phyloP scores from a whole-genome alignment of 176 grass and related monocot species.

The Bothriochloa decipiens region DNA sequence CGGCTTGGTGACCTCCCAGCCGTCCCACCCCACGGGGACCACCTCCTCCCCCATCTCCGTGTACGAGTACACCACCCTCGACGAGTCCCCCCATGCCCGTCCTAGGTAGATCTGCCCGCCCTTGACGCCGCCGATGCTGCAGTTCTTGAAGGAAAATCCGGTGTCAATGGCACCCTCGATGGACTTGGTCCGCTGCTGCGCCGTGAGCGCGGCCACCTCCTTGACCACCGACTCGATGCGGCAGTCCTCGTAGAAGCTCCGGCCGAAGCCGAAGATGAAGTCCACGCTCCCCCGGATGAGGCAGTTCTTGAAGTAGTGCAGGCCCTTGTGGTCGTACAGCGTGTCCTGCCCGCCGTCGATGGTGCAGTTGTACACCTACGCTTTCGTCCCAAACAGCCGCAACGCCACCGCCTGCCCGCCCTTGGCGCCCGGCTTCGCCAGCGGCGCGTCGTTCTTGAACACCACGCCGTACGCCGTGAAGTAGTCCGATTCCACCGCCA shows the following conservation, averaged over 20 bases:
- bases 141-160: conserved; percentile 58
- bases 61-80: conserved; percentile 50
- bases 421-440: conserved; percentile 33
- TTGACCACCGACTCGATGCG: conserved; percentile 50
- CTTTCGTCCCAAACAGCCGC: conserved; percentile 55
- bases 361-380: conserved; percentile 52
- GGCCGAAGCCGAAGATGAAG: conserved; percentile 68
- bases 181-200: conserved; percentile 47
- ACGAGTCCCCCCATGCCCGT: conserved; percentile 60
- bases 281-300: conserved; percentile 52
- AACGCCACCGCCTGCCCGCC: conserved; percentile 70
- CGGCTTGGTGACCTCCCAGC: conserved; percentile 46
- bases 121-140: conserved; percentile 32
- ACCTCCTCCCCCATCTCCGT: conserved; percentile 68
- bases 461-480: conserved; percentile 37
- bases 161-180: conserved; percentile 55
- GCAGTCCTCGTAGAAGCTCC: conserved; percentile 55
- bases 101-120: conserved; percentile 58
- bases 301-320: conserved; percentile 66
- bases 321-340: conserved; percentile 63
- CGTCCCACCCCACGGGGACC: conserved; percentile 59
- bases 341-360: conserved; percentile 65
- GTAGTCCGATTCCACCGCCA: conserved; percentile 52
- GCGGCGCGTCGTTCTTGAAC: conserved; percentile 60
- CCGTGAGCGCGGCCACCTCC: conserved; percentile 59